Percentiles rank a stretch among this genome's conserved stretches.
These are phyloP conservation scores for Hyphopichia homilentoma DNA, from an alignment of 805 yeast species.

Conservation along the genomic window DNA sequence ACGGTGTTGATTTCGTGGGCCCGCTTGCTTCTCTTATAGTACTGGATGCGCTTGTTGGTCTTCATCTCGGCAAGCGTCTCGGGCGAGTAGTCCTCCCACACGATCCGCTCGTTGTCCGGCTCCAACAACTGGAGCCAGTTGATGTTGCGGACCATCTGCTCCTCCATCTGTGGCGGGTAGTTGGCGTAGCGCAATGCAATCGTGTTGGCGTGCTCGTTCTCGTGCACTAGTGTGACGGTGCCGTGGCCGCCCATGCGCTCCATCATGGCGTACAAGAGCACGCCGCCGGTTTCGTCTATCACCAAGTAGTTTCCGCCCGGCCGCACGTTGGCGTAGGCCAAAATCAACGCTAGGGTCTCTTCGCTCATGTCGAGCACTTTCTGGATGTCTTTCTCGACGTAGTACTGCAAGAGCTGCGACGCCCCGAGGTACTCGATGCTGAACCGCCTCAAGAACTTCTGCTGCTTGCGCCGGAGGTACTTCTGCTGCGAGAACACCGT, in stretches of 20 bases:
- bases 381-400: slow-evolving; percentile 71
- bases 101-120: slow-evolving; percentile 60
- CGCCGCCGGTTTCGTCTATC: slow-evolving; percentile 92
- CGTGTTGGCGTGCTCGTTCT: slow-evolving; percentile 87
- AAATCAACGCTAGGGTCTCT: slow-evolving; percentile 74
- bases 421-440: slow-evolving; percentile 74
- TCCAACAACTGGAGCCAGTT: slow-evolving; percentile 78
- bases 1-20: slow-evolving; percentile 47
- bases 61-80: slow-evolving; percentile 55
- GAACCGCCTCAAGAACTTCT: slow-evolving; percentile 83
- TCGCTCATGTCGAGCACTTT: slow-evolving; percentile 76
- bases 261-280: slow-evolving; percentile 77
- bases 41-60: slow-evolving; percentile 59
- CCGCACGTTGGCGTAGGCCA: slow-evolving; percentile 76
- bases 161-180: slow-evolving; percentile 49
- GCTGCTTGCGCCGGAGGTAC: slow-evolving; percentile 86
- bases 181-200: slow-evolving; percentile 68
- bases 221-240: slow-evolving; percentile 71
- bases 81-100: slow-evolving; percentile 43
- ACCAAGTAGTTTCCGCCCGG: slow-evolving; percentile 89
- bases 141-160: slow-evolving; percentile 60
- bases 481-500: slow-evolving; percentile 89
- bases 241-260: slow-evolving; percentile 88
- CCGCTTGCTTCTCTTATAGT: slow-evolving; percentile 60
- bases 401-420: slow-evolving; percentile 67